Evolutionary conservation across 2,329 filamentous ascomycete species (phyloP), one percentile per base, ranked within the genome.

Genomic region (Alternaria arborescens): DNA sequence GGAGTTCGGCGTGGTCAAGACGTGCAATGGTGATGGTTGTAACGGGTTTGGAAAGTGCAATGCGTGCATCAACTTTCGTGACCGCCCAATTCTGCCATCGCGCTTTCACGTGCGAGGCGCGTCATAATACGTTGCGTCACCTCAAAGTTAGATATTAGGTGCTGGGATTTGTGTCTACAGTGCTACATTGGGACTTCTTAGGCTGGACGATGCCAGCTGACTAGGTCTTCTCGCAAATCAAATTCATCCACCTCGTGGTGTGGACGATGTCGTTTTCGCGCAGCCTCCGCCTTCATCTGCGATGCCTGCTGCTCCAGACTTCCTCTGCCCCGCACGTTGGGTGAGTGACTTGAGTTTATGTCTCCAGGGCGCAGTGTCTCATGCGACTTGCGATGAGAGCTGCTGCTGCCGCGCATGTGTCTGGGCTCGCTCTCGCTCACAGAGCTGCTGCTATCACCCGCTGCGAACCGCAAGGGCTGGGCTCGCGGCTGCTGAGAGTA

Each of bases 241-340:
- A 83, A 79, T 68, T 85, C 83, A 50, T 84, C 80, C 32, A 84
- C 73, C 66, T 84, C 82, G 32, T 80, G 77, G 14, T 74, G 69
- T 20, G 71, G 71, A 57, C 75, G 77, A 47, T 75, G 69, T 30
- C 74, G 70, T 48, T 74, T 71, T 56, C 70, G 66, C 58, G 81
- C 74, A 16, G 77, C 76, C 48, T 79, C 78, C 4, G 68, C 73
- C 64, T 80, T 78, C 74, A 82, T 78, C 61, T 81, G 77, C 57
- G 78, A 72, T 51, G 78, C 78, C 67, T 81, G 78, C 57, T 81
- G 78, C 66, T 81, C 78, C 52, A 81, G 64, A 64, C 79, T 80
- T 16, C 71, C 77, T 65, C 79, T 71, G 26, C 78, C 76, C 16
- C 75, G 71, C 22, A 77, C 72, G 18, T 65, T 71, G 5, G 71